Evolutionary conservation across 176 grass and related monocot genomes (phyloP), one percentile per base, ranked within the genome.

Genomic region (Oryza australiensis): DNA sequence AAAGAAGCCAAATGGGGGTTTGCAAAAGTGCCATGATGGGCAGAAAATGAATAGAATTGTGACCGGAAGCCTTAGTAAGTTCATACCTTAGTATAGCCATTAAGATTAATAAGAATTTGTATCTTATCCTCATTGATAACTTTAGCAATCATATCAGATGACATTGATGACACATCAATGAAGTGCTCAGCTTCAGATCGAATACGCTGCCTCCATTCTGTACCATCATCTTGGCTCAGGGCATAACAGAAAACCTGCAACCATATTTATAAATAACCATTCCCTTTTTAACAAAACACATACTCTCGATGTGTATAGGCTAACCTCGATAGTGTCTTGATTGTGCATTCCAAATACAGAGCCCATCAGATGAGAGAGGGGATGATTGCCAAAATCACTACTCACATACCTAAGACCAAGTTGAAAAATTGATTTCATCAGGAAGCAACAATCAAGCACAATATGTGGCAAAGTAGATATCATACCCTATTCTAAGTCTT

Each of bases 331-430:
- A 80, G 79, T 86, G 41, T 89, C 80, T 62, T 76, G 41, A 59
- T 85, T 84, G 76, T 92, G 90, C 76, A 92, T 68, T 28, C 90
- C 90, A 78, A 92, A 92, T 38, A 89, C 76, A n/a, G 90, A 92
- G 22, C 90, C 90, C 90, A 92, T 92, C 38, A 92, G 90, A 76
- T 92, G 90, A 12, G 90, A 92, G 29, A 92, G 87, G 68, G 90
- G 90, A 83, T 92, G 90, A 72, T 92, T 89, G 29, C 90, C 90
- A 73, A 92, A 92, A 46, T 92, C 90, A 10, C 90, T 92, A 83
- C 90, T 92, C 30, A 92, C 80, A 84, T 92, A 92, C 59, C 90
- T 92, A 84, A 73, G 43, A 64, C 15, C 55, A 82, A 73, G 72
- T 64, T 15, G 38, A 18, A 18, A 73, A 24, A 45, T 26, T 29